Conservation (phyloP, 2,329 filamentous ascomycete species). For the Colletotrichum endophyticum region DNA sequence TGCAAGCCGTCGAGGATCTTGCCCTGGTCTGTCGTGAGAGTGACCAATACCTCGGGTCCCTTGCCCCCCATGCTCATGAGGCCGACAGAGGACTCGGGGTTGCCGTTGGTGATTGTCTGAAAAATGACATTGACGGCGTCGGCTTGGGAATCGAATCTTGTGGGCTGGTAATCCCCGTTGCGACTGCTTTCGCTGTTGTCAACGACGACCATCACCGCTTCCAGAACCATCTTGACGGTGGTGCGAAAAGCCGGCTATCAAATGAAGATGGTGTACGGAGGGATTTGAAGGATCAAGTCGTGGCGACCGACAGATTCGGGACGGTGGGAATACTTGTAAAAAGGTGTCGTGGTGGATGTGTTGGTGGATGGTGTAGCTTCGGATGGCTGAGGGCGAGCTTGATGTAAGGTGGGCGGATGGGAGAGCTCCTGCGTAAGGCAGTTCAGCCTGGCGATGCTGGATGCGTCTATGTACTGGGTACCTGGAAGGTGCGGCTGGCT, state of each 20-base stretch:
- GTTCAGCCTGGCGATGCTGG: slow-evolving; percentile 46
- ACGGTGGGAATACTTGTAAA: background rate
- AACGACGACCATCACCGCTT: slow-evolving; percentile 99
- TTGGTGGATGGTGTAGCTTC: slow-evolving; percentile 16
- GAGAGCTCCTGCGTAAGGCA: slow-evolving; percentile 42
- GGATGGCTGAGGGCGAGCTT: slow-evolving; percentile 26
- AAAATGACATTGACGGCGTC: slow-evolving; percentile 96
- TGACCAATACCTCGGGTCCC: slow-evolving; percentile 96
- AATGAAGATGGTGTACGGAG: background rate
- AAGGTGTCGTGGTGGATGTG: background rate
- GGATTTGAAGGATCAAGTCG: background rate
- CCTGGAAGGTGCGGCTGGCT: background rate
- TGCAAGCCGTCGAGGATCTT: slow-evolving; percentile 93
- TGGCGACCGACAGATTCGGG: background rate
- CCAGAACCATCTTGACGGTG: slow-evolving; percentile 85
- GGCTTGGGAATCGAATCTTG: slow-evolving; percentile 93
- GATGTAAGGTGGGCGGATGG: slow-evolving; percentile 23
- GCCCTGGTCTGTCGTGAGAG: slow-evolving; percentile 93
- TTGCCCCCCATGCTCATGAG: slow-evolving; percentile 99
- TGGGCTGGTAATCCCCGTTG: slow-evolving; percentile 92
- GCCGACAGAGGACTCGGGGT: slow-evolving; percentile 96
- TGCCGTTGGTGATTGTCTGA: slow-evolving; percentile 91
- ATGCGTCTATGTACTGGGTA: slow-evolving; percentile 9
- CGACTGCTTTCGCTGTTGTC: slow-evolving; percentile 99
- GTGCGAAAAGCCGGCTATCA: slow-evolving; percentile 10